Evolutionary conservation across 2,329 filamentous ascomycete genomes (phyloP).

Genomic region (Beauveria medogensis): DNA sequence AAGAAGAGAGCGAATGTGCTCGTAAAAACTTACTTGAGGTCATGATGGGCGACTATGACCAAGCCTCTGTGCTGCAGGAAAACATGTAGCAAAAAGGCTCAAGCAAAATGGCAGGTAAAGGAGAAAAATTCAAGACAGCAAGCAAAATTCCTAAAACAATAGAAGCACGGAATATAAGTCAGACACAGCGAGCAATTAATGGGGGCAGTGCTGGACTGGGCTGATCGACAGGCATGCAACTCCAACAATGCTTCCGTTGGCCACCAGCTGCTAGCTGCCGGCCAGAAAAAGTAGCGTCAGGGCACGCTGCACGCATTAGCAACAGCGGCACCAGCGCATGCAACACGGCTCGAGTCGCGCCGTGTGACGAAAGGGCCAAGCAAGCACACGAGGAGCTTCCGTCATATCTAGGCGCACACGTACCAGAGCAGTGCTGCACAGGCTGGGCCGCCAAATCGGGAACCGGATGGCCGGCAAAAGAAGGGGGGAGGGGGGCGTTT

Average conservation of each 20-base stretch:
- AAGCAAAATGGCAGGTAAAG: slow-evolving; percentile 2
- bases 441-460: neutral
- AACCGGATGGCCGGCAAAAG: neutral
- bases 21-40: slow-evolving; percentile 38
- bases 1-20: slow-evolving; percentile 25
- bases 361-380: slow-evolving; percentile 7
- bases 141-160: slow-evolving; percentile 1
- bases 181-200: neutral
- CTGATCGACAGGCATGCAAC: slow-evolving; percentile 7
- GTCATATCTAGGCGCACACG: neutral
- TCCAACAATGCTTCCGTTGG: neutral
- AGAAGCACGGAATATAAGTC: slow-evolving; percentile 4
- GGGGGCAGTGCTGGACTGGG: slow-evolving; percentile 4
- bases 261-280: neutral
- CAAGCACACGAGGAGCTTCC: neutral
- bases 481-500: no score
- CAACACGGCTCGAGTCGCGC: neutral
- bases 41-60: slow-evolving; percentile 31
- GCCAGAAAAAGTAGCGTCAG: neutral
- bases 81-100: slow-evolving; percentile 9
- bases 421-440: neutral
- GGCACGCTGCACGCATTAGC: neutral
- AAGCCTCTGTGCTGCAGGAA: slow-evolving; percentile 19
- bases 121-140: neutral
- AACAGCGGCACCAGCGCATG: neutral